Evolutionary conservation across 208 protist species (phyloP).

Genomic region (Crithidia thermophila): DNA sequence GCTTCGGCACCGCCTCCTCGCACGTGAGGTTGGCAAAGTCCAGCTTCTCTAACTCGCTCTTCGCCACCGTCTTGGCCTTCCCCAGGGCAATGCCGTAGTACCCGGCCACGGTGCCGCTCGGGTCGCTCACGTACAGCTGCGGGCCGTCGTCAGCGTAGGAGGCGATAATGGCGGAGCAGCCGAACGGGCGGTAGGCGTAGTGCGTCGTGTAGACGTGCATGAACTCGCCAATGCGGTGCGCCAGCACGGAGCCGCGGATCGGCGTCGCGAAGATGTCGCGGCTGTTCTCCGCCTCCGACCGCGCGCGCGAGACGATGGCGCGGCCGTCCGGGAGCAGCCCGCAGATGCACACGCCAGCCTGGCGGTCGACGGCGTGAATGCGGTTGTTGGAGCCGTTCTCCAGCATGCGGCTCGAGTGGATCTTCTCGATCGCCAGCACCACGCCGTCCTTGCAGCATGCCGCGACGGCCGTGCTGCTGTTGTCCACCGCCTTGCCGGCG

Average conservation of each 20-base stretch:
- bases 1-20: slow-evolving; percentile 94
- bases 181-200: slow-evolving; percentile 96
- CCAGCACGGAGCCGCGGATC: slow-evolving; percentile 94
- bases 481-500: slow-evolving; percentile 99
- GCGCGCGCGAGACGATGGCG: slow-evolving; percentile 93
- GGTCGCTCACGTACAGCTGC: slow-evolving; percentile 97
- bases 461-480: slow-evolving; percentile 97
- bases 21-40: slow-evolving; percentile 94
- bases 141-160: slow-evolving; percentile 94
- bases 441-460: slow-evolving; percentile 98
- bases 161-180: slow-evolving; percentile 95
- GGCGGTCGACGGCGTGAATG: slow-evolving; percentile 94
- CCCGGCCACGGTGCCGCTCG: slow-evolving; percentile 94
- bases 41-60: slow-evolving; percentile 99
- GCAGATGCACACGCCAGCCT: slow-evolving; percentile 94
- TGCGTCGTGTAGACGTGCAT: slow-evolving; percentile 97
- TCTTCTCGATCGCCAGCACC: slow-evolving; percentile 98
- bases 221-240: slow-evolving; percentile 89
- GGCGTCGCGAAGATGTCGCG: slow-evolving; percentile 89
- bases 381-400: slow-evolving; percentile 94
- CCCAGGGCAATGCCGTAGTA: slow-evolving; percentile 97
- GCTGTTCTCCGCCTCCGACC: slow-evolving; percentile 95
- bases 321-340: slow-evolving; percentile 97
- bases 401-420: slow-evolving; percentile 97
- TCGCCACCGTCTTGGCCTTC: slow-evolving; percentile 98